Percentiles rank a stretch among this genome's conserved stretches.
Evolutionary conservation across 75 land plant genomes (phyloP).

Genomic region (Gnetum montanum): DNA sequence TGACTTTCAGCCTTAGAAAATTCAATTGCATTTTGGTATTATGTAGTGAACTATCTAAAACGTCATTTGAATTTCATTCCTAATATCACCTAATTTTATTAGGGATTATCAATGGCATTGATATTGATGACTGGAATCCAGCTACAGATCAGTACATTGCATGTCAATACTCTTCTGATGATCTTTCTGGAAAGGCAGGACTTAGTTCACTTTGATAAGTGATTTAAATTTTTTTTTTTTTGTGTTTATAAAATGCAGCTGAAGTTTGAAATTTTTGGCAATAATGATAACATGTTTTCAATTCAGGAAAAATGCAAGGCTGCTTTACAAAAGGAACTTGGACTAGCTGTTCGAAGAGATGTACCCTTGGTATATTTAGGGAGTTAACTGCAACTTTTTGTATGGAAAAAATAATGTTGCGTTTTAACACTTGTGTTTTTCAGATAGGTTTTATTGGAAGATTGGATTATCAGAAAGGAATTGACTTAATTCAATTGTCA

Average conservation of each 20-base stretch:
- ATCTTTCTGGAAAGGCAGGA: slow-evolving; percentile 77
- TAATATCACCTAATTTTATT: not conserved
- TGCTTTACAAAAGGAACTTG: slow-evolving; percentile 77
- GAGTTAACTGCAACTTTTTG: not conserved
- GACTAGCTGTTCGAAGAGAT: slow-evolving; percentile 59
- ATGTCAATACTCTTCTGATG: slow-evolving; percentile 39
- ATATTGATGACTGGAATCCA: slow-evolving; percentile 81
- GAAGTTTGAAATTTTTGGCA: too few species aligned
- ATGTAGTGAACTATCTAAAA: not conserved
- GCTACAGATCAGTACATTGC: slow-evolving; percentile 51
- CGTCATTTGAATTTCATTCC: too few species aligned
- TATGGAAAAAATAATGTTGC: not conserved
- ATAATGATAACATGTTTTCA: too few species aligned
- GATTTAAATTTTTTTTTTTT: too few species aligned
- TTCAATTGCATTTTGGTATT: not conserved
- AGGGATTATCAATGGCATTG: slow-evolving; percentile 91
- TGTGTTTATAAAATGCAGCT: too few species aligned
- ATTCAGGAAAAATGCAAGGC: slow-evolving; percentile 69
- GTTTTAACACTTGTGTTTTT: not conserved
- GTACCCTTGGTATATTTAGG: slow-evolving; percentile 61
- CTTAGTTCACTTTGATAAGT: too few species aligned
- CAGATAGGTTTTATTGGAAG: slow-evolving; percentile 95
- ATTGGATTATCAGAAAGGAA: slow-evolving; percentile 91
- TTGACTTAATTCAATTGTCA: slow-evolving; percentile 57
- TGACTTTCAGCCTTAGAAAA: too few species aligned